Conservation (phyloP, 106 monocot genomes). For the Ottelia alismoides region DNA sequence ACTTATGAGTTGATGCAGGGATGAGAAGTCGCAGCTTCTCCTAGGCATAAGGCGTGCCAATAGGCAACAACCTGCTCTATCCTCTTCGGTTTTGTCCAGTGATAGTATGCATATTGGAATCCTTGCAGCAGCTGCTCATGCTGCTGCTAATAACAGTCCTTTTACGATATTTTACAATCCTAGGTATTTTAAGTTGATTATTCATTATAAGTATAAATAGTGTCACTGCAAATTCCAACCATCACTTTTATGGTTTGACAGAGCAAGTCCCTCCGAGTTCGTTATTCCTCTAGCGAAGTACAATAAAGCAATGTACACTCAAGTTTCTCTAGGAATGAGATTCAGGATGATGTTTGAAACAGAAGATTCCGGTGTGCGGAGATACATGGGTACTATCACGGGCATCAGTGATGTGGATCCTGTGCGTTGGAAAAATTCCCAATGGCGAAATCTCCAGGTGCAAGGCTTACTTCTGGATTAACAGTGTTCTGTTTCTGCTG, state of each 20-base stretch:
- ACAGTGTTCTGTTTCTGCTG: too few species aligned
- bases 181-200: too few species aligned
- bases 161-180: conserved; percentile 87
- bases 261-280: conserved; percentile 76
- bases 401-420: conserved; percentile 76
- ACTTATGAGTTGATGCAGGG: conserved; percentile 32
- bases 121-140: conserved; percentile 83
- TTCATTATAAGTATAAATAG: too few species aligned
- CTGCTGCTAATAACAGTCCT: conserved; percentile 60
- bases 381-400: conserved; percentile 90
- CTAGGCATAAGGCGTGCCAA: conserved; percentile 61
- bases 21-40: conserved; percentile 66
- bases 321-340: conserved; percentile 73
- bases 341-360: conserved; percentile 96
- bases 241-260: too few species aligned
- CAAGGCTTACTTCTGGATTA: too few species aligned
- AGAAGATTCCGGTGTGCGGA: conserved; percentile 69
- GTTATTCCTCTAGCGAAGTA: conserved; percentile 77
- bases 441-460: conserved; percentile 91
- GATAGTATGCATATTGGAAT: conserved; percentile 92
- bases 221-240: too few species aligned
- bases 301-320: conserved; percentile 64
- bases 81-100: conserved; percentile 77
- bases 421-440: conserved; percentile 72
- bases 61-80: conserved; percentile 49